Evolutionary conservation across 208 protist genomes (phyloP), one percentile per base, ranked within the genome.

Genomic region (Trypanosoma mega): DNA sequence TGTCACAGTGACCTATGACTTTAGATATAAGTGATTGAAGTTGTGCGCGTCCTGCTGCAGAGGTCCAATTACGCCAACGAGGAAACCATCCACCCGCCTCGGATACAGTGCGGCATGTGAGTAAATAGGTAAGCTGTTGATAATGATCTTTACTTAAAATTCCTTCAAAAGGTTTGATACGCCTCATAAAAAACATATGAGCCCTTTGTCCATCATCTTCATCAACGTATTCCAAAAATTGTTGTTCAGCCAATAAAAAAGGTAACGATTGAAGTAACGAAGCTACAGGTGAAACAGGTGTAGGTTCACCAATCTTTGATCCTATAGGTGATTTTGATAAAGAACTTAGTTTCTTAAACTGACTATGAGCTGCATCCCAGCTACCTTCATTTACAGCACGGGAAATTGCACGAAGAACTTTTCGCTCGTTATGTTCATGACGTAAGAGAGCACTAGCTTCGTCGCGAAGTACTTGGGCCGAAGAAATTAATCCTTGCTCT

Each of bases 181-280:
- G 69, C 33, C 80, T 82, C 72, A 92, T 81, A 26, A 95, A 95
- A 58, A 95, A 95, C 16, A 71, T 68, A 63, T 84, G 90, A 20
- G 76, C 71, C 16, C 82, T 72, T 52, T 92, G 82, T 39, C 75
- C 72, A 63, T 86, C 77, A 58, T 92, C 81, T 39, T 82, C 64
- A 44, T 90, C 88, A n/a, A 95, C 72, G 2, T 91, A 68, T 55
- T 95, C 85, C 29, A 95, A 64, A 65, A 90, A 90, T 61, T 95
- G 85, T 55, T 92, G 80, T 57, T 92, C 70, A 9, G 76, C 71
- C 5, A 95, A 49, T 6, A 92, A 48, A 33, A 91, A 88, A 1
- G 85, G 85, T 1, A 95, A 66, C 27, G 76, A 82, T 23, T 66
- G 71, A 30, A 80, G 50, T 1, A 90, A 49, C 14, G 61, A 60